These are phyloP conservation scores for Mycena belliarum DNA, from an alignment of 768 basidiomycete species.

Conservation along the genomic window DNA sequence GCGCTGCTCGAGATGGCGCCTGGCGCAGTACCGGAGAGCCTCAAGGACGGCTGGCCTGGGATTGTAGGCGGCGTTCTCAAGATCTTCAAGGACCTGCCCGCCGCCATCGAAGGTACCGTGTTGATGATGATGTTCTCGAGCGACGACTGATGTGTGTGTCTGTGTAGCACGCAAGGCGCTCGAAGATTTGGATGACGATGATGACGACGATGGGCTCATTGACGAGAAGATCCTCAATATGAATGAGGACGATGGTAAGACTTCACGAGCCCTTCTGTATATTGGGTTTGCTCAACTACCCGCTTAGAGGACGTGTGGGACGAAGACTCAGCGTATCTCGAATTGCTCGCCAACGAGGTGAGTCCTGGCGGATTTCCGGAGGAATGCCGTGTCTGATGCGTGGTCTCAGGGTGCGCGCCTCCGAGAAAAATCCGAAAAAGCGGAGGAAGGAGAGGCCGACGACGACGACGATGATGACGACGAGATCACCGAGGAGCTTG, in stretches of 20 bases:
- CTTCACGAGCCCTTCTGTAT: not conserved
- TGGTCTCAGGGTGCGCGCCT: conserved; percentile 65
- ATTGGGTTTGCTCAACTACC: conserved; percentile 5
- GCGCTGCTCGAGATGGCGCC: conserved; percentile 74
- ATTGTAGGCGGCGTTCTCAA: conserved; percentile 71
- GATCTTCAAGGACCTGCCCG: conserved; percentile 77
- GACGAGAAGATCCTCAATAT: conserved; percentile 62
- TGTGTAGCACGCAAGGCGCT: conserved; percentile 58
- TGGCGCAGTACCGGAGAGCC: conserved; percentile 50
- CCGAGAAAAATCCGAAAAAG: conserved; percentile 60
- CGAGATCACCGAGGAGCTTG: conserved; percentile 79
- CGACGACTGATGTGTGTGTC: not conserved
- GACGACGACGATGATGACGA: conserved; percentile 55
- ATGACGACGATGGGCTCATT: conserved; percentile 45
- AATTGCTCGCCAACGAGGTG: conserved; percentile 84
- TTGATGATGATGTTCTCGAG: not conserved
- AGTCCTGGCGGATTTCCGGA: conserved; percentile 15
- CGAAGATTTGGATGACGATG: conserved; percentile 47
- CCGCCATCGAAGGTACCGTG: conserved; percentile 65
- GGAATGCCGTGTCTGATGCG: not conserved
- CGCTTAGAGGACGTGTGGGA: conserved; percentile 83
- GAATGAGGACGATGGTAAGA: conserved; percentile 64
- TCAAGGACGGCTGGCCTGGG: conserved; percentile 74
- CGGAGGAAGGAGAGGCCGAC: conserved; percentile 52
- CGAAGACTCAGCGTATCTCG: conserved; percentile 85